phyloP scores from a whole-genome alignment of 2,329 filamentous ascomycete species.

The Penicillium sp. region DNA sequence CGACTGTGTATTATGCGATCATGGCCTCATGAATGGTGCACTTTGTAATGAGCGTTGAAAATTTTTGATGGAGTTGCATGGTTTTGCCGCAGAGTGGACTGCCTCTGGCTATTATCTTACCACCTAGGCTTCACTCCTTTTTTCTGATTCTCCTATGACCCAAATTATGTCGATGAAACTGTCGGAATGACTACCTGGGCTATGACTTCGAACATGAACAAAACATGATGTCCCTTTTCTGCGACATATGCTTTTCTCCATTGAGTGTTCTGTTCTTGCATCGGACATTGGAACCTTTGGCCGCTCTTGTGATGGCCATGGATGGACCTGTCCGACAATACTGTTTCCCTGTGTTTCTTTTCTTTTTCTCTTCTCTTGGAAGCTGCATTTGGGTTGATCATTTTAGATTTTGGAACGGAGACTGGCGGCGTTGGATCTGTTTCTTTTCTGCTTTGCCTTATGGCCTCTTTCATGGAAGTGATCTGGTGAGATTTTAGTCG shows the following conservation, averaged over 20 bases:
- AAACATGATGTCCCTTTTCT: constrained; percentile 9
- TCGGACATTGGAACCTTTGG: constrained; percentile 12
- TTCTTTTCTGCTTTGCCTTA: background rate
- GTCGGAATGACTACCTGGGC: background rate
- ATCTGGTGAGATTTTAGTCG: background rate
- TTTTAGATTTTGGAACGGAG: constrained; percentile 21
- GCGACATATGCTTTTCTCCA: constrained; percentile 1
- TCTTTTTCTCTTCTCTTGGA: constrained; percentile 11
- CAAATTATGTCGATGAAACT: constrained; percentile 20
- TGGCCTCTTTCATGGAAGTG: background rate
- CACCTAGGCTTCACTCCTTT: constrained; percentile 6
- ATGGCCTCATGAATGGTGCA: constrained; percentile 33
- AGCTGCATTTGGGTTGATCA: constrained; percentile 18
- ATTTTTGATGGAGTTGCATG: constrained; percentile 34
- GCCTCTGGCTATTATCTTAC: constrained; percentile 14
- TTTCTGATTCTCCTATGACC: constrained; percentile 13
- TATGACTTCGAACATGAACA: constrained; percentile 3
- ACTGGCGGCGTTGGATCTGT: constrained; percentile 23
- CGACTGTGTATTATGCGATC: constrained; percentile 25
- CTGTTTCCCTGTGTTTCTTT: constrained; percentile 5
- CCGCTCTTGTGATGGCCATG: constrained; percentile 4
- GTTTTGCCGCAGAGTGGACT: constrained; percentile 32
- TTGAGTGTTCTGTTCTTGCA: constrained; percentile 11
- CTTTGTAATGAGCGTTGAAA: constrained; percentile 27
- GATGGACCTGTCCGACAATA: background rate